phyloP scores from a whole-genome alignment of 306 rosid species.

The Pyrus bretschneideri region DNA sequence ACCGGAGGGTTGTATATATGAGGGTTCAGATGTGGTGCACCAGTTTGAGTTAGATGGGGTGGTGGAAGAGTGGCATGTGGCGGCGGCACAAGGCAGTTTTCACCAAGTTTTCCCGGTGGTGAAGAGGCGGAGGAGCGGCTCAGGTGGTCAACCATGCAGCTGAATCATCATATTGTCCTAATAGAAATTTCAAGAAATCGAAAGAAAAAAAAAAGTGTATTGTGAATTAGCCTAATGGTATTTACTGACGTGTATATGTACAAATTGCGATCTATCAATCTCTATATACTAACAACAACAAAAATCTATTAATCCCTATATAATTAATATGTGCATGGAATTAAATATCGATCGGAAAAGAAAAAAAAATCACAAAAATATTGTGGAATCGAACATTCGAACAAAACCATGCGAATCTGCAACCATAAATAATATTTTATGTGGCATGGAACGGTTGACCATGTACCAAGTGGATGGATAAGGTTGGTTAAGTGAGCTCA shows the following conservation, averaged over 20 bases:
- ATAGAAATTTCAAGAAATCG: background rate
- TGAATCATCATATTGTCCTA: conserved; percentile 8
- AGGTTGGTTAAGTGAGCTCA: background rate
- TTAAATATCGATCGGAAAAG: background rate
- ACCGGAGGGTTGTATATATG: conserved; percentile 35
- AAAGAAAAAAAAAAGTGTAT: background rate
- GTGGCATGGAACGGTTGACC: background rate
- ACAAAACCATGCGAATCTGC: background rate
- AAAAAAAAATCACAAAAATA: background rate
- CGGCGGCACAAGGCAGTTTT: conserved; percentile 30
- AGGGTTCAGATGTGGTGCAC: conserved; percentile 31
- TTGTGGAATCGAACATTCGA: background rate
- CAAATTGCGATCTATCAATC: background rate
- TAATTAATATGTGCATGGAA: too few relatives aligned
- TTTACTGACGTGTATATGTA: background rate
- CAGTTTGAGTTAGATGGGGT: conserved; percentile 44
- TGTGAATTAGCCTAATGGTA: background rate
- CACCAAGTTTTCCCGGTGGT: conserved; percentile 40
- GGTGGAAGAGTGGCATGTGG: conserved; percentile 49
- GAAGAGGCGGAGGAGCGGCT: conserved; percentile 45
- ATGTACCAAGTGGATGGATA: background rate
- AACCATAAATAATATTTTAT: background rate
- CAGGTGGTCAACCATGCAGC: conserved; percentile 36
- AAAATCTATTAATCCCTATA: too few relatives aligned
- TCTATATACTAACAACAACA: background rate